Conservation (phyloP, 108 stramenopile species). For the Nitzschia palea region DNA sequence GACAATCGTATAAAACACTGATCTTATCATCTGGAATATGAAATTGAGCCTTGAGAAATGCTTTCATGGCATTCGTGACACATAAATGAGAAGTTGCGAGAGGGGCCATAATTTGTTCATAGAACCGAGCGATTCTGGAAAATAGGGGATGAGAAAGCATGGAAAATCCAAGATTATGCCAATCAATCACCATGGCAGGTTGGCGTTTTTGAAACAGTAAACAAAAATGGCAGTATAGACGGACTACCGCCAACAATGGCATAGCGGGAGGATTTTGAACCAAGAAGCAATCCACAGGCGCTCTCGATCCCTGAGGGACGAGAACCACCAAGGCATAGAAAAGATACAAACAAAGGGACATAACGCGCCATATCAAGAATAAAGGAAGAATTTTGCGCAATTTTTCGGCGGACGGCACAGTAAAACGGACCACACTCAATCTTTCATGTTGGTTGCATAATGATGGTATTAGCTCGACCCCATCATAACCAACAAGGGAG, state of each 20-base stretch:
- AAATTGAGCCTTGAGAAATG: slow-evolving; percentile 80
- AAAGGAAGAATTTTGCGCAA: slow-evolving; percentile 56
- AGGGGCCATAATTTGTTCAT: slow-evolving; percentile 78
- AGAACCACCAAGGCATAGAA: slow-evolving; percentile 52
- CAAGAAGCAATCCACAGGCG: slow-evolving; percentile 69
- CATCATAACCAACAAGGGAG: slow-evolving; percentile 72
- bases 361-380: slow-evolving; percentile 59
- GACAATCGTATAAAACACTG: slow-evolving; percentile 88
- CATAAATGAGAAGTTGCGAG: slow-evolving; percentile 85
- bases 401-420: slow-evolving; percentile 43
- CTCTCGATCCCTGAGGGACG: slow-evolving; percentile 26
- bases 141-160: slow-evolving; percentile 70
- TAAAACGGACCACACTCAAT: slow-evolving; percentile 62
- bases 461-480: slow-evolving; percentile 44
- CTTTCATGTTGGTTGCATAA: slow-evolving; percentile 16
- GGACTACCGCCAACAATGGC: slow-evolving; percentile 76
- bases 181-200: slow-evolving; percentile 88
- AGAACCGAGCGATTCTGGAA: slow-evolving; percentile 44
- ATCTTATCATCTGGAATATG: slow-evolving; percentile 29
- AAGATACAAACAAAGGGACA: slow-evolving; percentile 49
- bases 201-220: slow-evolving; percentile 20
- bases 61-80: slow-evolving; percentile 90
- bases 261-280: slow-evolving; percentile 98
- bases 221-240: slow-evolving; percentile 49
- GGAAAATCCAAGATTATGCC: slow-evolving; percentile 98